These are phyloP conservation scores for Talaromyces amestolkiae DNA, from an alignment of 2,329 filamentous ascomycete species.

Conservation along the genomic window DNA sequence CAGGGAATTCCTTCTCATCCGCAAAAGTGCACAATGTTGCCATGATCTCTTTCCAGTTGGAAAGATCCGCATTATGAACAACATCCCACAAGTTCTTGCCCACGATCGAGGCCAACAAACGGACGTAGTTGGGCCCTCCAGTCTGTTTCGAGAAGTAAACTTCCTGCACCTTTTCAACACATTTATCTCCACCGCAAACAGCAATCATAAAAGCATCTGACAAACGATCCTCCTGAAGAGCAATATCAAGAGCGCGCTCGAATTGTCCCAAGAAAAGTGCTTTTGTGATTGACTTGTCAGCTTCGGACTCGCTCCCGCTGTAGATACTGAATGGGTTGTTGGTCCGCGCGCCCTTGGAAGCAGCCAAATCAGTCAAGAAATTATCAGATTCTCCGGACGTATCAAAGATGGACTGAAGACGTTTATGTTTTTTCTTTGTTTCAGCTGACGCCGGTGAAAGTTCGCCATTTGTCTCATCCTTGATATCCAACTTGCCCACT, in stretches of 20 bases:
- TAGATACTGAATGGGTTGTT: slow-evolving; percentile 93
- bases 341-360: slow-evolving; percentile 87
- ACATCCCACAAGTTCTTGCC: slow-evolving; percentile 98
- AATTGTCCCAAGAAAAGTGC: slow-evolving; percentile 89
- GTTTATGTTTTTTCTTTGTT: slow-evolving; percentile 54
- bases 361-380: slow-evolving; percentile 79
- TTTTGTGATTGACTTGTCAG: slow-evolving; percentile 83
- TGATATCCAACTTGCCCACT: slow-evolving; percentile 42
- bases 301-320: slow-evolving; percentile 74
- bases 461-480: slow-evolving; percentile 45
- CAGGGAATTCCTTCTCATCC: slow-evolving; percentile 83
- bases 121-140: slow-evolving; percentile 84
- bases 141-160: slow-evolving; percentile 83
- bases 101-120: slow-evolving; percentile 85
- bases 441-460: slow-evolving; percentile 50
- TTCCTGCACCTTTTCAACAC: slow-evolving; percentile 89
- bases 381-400: slow-evolving; percentile 69
- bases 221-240: slow-evolving; percentile 81
- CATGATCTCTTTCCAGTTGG: slow-evolving; percentile 97
- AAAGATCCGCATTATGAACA: slow-evolving; percentile 90
- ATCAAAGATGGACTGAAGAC: slow-evolving; percentile 78
- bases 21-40: slow-evolving; percentile 94
- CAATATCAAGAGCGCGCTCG: slow-evolving; percentile 82
- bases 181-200: slow-evolving; percentile 89
- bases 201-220: slow-evolving; percentile 98